Conservation (phyloP, 2,329 filamentous ascomycete species). For the Aspergillus sp. region DNA sequence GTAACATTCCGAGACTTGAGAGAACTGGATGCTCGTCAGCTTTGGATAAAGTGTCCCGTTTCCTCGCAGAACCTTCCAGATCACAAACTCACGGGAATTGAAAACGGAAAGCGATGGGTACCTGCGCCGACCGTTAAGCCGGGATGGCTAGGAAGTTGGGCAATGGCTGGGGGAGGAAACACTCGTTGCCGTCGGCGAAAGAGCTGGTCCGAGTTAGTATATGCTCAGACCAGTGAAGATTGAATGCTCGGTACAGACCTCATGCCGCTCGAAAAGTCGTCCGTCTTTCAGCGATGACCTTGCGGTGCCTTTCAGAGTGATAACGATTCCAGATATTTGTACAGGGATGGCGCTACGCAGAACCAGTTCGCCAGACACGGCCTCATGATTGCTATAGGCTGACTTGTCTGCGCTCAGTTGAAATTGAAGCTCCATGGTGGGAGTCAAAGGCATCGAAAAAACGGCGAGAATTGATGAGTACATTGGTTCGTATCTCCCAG, state of each 20-base stretch:
- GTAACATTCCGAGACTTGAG: constrained; percentile 15
- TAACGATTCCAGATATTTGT: constrained; percentile 13
- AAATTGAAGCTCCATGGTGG: constrained; percentile 11
- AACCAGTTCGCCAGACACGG: constrained; percentile 16
- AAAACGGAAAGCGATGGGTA: constrained; percentile 9
- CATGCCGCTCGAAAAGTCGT: constrained; percentile 12
- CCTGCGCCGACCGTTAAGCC: constrained; percentile 4
- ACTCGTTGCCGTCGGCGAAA: constrained; percentile 6
- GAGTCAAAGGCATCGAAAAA: neutral
- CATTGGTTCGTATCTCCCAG: no score
- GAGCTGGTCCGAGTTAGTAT: constrained; percentile 5
- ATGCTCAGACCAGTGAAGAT: neutral
- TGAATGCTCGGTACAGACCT: constrained; percentile 4
- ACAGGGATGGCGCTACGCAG: constrained; percentile 10
- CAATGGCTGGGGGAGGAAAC: constrained; percentile 8
- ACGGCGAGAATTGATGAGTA: no score
- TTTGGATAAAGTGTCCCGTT: neutral
- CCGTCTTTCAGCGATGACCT: constrained; percentile 13
- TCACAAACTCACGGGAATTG: constrained; percentile 8
- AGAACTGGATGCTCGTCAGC: constrained; percentile 5
- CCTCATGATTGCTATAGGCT: constrained; percentile 12
- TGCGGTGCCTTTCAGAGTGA: constrained; percentile 14
- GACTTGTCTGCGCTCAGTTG: constrained; percentile 6
- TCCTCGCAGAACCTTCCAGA: neutral
- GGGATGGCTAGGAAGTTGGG: neutral